phyloP scores from a whole-genome alignment of 768 basidiomycete species.

The Paxillus rubicundulus region DNA sequence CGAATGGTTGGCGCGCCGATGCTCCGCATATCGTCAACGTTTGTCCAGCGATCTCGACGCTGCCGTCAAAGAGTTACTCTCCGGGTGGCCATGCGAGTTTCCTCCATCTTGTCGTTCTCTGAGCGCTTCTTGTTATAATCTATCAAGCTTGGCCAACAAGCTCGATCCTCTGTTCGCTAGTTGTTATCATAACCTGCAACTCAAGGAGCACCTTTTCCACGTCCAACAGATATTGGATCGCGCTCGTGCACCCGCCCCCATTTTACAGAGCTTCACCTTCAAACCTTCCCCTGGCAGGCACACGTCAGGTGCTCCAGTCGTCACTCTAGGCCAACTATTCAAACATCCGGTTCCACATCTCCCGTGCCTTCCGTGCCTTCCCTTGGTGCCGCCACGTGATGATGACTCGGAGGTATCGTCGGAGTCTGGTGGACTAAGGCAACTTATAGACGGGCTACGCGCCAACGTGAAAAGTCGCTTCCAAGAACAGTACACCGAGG shows the following conservation, averaged over 20 bases:
- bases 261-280: constrained; percentile 1
- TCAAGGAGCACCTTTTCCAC: constrained; percentile 8
- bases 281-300: neutral
- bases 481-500: constrained; percentile 5
- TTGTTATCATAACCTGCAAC: constrained; percentile 13
- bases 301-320: neutral
- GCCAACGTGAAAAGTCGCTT: constrained; percentile 1
- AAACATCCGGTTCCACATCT: neutral
- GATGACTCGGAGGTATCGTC: neutral
- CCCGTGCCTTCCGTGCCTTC: neutral
- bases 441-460: neutral
- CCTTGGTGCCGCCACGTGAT: neutral
- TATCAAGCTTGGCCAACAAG: neutral
- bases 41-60: neutral
- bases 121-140: constrained; percentile 1
- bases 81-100: constrained; percentile 15
- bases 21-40: neutral
- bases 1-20: neutral
- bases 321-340: constrained; percentile 1
- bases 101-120: neutral
- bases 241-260: neutral
- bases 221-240: constrained; percentile 12
- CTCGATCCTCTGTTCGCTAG: constrained; percentile 8
- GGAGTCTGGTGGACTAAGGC: neutral
- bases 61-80: neutral